phyloP scores from a whole-genome alignment of 176 grass and related monocot genomes.

The Raddia guianensis region DNA sequence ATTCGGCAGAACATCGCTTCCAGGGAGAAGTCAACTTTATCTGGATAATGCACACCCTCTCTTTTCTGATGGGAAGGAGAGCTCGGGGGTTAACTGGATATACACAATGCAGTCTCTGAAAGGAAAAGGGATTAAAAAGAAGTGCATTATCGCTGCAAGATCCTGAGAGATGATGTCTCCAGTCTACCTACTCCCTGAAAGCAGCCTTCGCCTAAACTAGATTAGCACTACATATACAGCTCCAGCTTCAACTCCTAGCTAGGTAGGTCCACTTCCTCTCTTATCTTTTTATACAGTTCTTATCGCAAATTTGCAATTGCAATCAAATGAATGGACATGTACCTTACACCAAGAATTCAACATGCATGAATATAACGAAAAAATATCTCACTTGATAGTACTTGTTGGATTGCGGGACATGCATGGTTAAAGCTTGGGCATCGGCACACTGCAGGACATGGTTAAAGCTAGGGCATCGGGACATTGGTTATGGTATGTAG shows the following conservation, averaged over 20 bases:
- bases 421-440: background rate
- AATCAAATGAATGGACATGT: background rate
- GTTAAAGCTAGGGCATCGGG: background rate
- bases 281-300: constrained; percentile 9
- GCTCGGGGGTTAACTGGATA: constrained; percentile 36
- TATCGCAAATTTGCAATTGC: constrained; percentile 1
- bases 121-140: background rate
- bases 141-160: constrained; percentile 28
- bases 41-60: constrained; percentile 34
- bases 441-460: background rate
- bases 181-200: constrained; percentile 52
- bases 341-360: background rate
- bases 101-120: constrained; percentile 20
- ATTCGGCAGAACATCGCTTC: constrained; percentile 46
- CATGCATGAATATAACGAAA: background rate
- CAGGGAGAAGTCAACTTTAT: constrained; percentile 49
- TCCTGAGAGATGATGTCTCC: constrained; percentile 42
- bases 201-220: constrained; percentile 50
- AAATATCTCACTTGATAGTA: background rate
- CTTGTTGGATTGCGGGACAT: background rate
- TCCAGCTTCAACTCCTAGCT: constrained; percentile 33
- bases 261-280: background rate
- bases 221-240: background rate
- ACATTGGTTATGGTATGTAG: background rate
- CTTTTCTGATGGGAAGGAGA: constrained; percentile 17